Conservation (phyloP, 305 asterid genomes). For the Fraxinus dipetala region DNA sequence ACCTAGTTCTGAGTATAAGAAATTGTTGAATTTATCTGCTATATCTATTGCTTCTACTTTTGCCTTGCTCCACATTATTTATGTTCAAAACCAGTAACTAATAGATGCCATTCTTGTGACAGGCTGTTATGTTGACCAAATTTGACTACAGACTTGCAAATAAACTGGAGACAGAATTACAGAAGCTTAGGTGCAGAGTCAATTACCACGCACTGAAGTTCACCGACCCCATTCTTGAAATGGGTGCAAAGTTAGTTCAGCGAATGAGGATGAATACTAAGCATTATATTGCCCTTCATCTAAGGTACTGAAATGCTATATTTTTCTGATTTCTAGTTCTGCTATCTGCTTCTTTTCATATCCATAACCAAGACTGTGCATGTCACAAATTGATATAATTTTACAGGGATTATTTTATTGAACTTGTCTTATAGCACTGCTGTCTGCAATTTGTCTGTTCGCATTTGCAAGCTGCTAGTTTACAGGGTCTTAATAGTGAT, state of each 20-base stretch:
- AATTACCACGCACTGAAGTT: constrained; percentile 93
- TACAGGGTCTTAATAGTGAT: neutral
- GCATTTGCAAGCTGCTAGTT: constrained; percentile 6
- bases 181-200: constrained; percentile 95
- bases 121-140: constrained; percentile 92
- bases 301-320: constrained; percentile 50
- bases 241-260: constrained; percentile 76
- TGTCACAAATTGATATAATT: neutral
- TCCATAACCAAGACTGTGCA: constrained; percentile 15
- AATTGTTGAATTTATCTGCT: constrained; percentile 11
- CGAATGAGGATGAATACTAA: constrained; percentile 79
- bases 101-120: constrained; percentile 35
- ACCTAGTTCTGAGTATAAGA: constrained; percentile 2
- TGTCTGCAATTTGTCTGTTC: neutral
- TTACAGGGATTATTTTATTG: neutral
- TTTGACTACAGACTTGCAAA: constrained; percentile 95
- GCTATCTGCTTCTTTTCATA: constrained; percentile 10
- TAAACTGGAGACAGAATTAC: constrained; percentile 70
- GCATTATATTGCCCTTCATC: constrained; percentile 88
- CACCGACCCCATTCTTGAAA: constrained; percentile 68
- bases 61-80: constrained; percentile 11
- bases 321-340: constrained; percentile 12
- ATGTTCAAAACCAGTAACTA: constrained; percentile 23
- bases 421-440: neutral
- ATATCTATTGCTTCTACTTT: constrained; percentile 7